These are phyloP conservation scores for Irpex sp. DNA, from an alignment of 1,284 basidiomycete genomes.

Conservation along the genomic window DNA sequence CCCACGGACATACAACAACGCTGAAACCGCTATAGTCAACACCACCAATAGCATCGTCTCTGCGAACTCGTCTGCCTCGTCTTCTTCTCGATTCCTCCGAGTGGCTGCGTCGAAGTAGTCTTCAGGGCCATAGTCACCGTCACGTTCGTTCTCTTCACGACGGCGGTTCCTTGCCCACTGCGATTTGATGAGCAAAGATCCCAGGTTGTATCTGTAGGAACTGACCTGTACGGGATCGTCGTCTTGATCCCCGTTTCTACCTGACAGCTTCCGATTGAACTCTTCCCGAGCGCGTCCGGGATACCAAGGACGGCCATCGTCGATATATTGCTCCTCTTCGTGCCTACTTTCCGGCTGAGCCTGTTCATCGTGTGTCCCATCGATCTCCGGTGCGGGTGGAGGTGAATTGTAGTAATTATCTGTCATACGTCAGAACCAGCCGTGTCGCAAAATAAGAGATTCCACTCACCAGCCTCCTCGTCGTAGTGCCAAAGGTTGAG, in stretches of 20 bases:
- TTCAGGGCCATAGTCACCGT: conserved; percentile 72
- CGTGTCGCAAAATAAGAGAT: background rate
- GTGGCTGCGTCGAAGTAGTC: conserved; percentile 74
- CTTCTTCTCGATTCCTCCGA: conserved; percentile 57
- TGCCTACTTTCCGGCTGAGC: conserved; percentile 8
- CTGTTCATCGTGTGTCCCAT: conserved; percentile 15
- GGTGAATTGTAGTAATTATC: conserved; percentile 7
- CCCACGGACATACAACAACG: conserved; percentile 68
- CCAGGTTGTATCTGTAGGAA: background rate
- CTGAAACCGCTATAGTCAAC: conserved; percentile 61
- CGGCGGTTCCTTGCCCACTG: conserved; percentile 77
- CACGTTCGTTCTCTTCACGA: conserved; percentile 66
- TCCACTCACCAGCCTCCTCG: conserved; percentile 36
- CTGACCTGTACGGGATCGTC: conserved; percentile 71
- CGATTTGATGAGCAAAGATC: background rate
- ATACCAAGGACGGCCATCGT: conserved; percentile 57
- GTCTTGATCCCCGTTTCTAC: conserved; percentile 40
- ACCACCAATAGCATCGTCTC: conserved; percentile 71
- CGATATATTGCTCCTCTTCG: conserved; percentile 17
- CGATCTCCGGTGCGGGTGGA: conserved; percentile 21
- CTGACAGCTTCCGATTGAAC: conserved; percentile 51
- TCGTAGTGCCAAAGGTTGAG: conserved; percentile 61
- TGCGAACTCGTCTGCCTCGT: conserved; percentile 57
- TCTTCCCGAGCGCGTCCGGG: conserved; percentile 76
- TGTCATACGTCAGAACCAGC: background rate